A percentile compares a stretch with the other conserved stretches of the same genome.
Evolutionary conservation across 148 eudicot species (phyloP).

Genomic region (Nepenthes gracilis): DNA sequence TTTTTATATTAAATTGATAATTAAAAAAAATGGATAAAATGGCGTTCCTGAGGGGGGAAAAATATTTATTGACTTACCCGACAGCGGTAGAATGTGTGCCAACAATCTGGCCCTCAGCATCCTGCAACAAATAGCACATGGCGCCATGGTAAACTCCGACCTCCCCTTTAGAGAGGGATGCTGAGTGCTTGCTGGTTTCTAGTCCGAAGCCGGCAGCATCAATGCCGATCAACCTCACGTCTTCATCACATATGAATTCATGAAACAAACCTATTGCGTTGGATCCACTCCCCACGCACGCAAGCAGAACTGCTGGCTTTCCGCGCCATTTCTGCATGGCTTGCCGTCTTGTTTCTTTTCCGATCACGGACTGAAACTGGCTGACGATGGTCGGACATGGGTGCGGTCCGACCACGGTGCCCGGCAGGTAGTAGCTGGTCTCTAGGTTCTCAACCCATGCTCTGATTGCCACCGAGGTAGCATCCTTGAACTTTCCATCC

Average conservation of each 20-base stretch:
- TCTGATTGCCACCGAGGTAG: constrained; percentile 67
- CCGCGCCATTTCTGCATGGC: constrained; percentile 67
- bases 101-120: constrained; percentile 61
- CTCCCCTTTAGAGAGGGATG: constrained; percentile 56
- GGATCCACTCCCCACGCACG: constrained; percentile 63
- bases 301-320: constrained; percentile 50
- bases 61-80: constrained; percentile 26
- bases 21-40: no score
- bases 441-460: constrained; percentile 71
- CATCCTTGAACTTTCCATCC: constrained; percentile 50
- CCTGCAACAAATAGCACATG: constrained; percentile 62
- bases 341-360: constrained; percentile 59
- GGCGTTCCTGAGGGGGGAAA: no score
- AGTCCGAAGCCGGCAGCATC: constrained; percentile 55
- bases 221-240: constrained; percentile 48
- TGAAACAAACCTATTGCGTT: constrained; percentile 61
- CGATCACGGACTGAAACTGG: constrained; percentile 59
- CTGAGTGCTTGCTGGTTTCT: constrained; percentile 43
- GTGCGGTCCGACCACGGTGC: constrained; percentile 66
- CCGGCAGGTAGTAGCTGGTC: constrained; percentile 60
- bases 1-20: no score
- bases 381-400: constrained; percentile 63
- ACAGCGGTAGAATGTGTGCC: constrained; percentile 67
- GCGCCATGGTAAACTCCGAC: constrained; percentile 70
- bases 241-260: constrained; percentile 49